A percentile compares a stretch with the other conserved stretches of the same genome.
Evolutionary conservation across 345 rosid genomes (phyloP).

Genomic region (Trapa bicornis): DNA sequence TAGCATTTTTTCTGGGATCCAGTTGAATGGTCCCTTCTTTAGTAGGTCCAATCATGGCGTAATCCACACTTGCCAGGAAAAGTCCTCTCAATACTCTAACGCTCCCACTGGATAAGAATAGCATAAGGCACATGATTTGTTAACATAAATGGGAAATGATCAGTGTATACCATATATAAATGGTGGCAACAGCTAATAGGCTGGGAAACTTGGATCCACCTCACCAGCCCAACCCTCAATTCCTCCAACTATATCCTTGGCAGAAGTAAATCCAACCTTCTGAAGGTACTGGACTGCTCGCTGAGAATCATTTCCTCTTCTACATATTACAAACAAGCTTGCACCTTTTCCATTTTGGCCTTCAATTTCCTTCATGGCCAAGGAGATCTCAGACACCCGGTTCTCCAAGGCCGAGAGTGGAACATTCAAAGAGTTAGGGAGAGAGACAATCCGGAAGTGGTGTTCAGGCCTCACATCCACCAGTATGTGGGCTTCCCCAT

Average conservation of each 20-base stretch:
- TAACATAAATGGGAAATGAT: no score
- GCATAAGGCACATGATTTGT: no score
- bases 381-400: conserved; percentile 49
- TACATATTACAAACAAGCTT: conserved; percentile 51
- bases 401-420: conserved; percentile 55
- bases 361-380: conserved; percentile 42
- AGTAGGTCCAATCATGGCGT: no score
- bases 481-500: conserved; percentile 41
- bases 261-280: conserved; percentile 43
- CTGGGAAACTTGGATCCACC: conserved; percentile 72
- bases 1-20: no score
- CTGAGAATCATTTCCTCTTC: conserved; percentile 94
- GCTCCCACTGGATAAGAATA: no score
- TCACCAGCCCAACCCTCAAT: conserved; percentile 64
- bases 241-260: conserved; percentile 76
- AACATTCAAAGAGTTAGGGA: conserved; percentile 62
- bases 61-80: no score
- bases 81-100: no score
- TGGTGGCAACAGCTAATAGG: conserved; percentile 21
- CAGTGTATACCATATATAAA: not conserved
- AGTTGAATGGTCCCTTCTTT: no score
- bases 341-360: conserved; percentile 18
- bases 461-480: conserved; percentile 82
- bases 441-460: conserved; percentile 76
- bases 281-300: conserved; percentile 68